Evolutionary conservation across 1,284 basidiomycete species (phyloP), one percentile per base, ranked within the genome.

Genomic region (Chalciporus sp.): DNA sequence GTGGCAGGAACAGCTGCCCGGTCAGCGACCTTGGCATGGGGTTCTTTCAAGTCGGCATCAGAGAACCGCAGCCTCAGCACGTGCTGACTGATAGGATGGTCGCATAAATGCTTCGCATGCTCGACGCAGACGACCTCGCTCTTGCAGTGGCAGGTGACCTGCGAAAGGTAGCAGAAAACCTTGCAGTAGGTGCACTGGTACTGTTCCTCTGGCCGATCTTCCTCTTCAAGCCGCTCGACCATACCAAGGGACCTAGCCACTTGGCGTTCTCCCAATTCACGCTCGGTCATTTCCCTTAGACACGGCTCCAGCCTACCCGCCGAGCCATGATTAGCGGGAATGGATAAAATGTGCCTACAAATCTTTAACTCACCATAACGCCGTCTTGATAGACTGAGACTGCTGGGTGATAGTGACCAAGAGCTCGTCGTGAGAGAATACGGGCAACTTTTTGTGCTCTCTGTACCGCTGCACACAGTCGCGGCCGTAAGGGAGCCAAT

Each of bases 391-490:
- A n/a, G 91, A 88, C 56, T 90, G 85, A 6, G 94, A 95, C 72
- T 97, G 93, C 65, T 95, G 88, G 17, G 91, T 94, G 67, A 98
- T 95, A 16, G 95, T 98, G 67, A 98, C 85, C 59, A 99, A 79
- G 23, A 99, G 83, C 75, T 99, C 96, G 63, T 98, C 94, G 72
- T 99, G 97, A 27, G 95, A 98, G 74, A 99, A 99, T 7, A 99
- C 97, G 2, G 97, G 96, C 29, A 90, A 79, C 71, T 98, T 98
- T 71, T 85, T 78, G 72, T 98, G 92, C 56, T 90, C 84, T 65
- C 92, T 86, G 72, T 99, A 96, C 46, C 92, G 83, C 68, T 86
- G 81, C 14, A 95, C 92, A 65, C 94, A 97, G 58, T 93, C 90
- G 45, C 90, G 81, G 37, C 92, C 97, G 56, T 86, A 85, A 19